These are phyloP conservation scores for Fusarium fracticaudum DNA, from an alignment of 2,329 filamentous ascomycete genomes.

Conservation along the genomic window DNA sequence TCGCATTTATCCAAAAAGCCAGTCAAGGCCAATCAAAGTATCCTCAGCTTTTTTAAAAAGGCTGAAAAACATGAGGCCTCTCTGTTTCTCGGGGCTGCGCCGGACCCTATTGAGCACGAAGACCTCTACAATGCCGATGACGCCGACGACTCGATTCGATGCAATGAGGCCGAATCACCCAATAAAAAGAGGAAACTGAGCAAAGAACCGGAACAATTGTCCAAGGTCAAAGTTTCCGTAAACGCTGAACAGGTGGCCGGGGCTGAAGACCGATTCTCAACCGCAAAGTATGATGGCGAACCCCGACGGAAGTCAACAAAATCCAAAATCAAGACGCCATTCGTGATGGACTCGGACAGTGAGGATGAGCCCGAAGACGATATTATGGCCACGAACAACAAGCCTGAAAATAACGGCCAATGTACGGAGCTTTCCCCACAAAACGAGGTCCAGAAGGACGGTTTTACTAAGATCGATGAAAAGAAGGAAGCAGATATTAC, in stretches of 20 bases:
- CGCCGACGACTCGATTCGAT: slow-evolving; percentile 42
- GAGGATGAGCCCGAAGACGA: slow-evolving; percentile 49
- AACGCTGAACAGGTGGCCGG: slow-evolving; percentile 11
- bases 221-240: neutral
- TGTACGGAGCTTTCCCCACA: slow-evolving; percentile 38
- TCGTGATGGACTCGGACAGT: slow-evolving; percentile 75
- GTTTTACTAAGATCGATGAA: slow-evolving; percentile 36
- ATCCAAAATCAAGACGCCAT: slow-evolving; percentile 57
- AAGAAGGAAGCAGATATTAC: slow-evolving; percentile 27
- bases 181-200: slow-evolving; percentile 45
- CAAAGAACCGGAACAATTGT: slow-evolving; percentile 25
- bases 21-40: slow-evolving; percentile 67
- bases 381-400: neutral
- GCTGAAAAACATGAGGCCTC: slow-evolving; percentile 66
- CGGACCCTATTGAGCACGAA: slow-evolving; percentile 33
- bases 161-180: slow-evolving; percentile 48
- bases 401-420: slow-evolving; percentile 18
- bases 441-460: slow-evolving; percentile 31
- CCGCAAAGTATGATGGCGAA: slow-evolving; percentile 47
- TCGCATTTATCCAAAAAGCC: slow-evolving; percentile 48
- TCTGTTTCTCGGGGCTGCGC: slow-evolving; percentile 60
- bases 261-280: slow-evolving; percentile 36
- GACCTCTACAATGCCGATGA: slow-evolving; percentile 45
- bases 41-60: slow-evolving; percentile 80
- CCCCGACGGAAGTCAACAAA: slow-evolving; percentile 33